Conservation (phyloP, 2,329 filamentous ascomycete species). For the Diatrype stigma region DNA sequence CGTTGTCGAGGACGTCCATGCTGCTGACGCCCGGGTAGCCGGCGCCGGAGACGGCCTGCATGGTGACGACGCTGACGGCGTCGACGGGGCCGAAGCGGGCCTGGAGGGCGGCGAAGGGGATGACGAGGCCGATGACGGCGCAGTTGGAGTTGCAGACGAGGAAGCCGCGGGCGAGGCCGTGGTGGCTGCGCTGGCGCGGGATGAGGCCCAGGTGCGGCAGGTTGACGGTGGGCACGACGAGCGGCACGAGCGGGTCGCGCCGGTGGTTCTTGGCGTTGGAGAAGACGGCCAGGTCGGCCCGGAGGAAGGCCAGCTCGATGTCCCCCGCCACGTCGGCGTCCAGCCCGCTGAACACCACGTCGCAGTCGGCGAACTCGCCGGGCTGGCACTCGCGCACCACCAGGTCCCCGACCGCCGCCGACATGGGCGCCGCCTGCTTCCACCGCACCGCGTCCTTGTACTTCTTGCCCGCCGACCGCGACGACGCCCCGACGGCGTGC, state of each 20-base stretch:
- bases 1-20: constrained; percentile 96
- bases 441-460: constrained; percentile 92
- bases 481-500: constrained; percentile 84
- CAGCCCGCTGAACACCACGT: constrained; percentile 87
- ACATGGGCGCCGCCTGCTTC: constrained; percentile 88
- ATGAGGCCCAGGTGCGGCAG: constrained; percentile 82
- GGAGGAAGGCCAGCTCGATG: constrained; percentile 87
- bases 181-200: constrained; percentile 75
- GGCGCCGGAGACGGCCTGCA: constrained; percentile 91
- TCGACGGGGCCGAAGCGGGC: constrained; percentile 81
- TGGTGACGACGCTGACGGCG: constrained; percentile 73
- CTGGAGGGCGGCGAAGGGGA: constrained; percentile 88
- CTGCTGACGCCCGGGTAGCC: constrained; percentile 85
- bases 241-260: constrained; percentile 80
- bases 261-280: constrained; percentile 98
- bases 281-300: constrained; percentile 85
- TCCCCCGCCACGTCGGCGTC: constrained; percentile 91
- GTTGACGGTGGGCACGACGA: constrained; percentile 95
- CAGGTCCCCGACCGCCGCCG: constrained; percentile 69
- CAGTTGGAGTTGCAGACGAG: constrained; percentile 98
- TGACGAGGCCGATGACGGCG: constrained; percentile 92
- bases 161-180: constrained; percentile 77
- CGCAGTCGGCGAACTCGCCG: constrained; percentile 80
- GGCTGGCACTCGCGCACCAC: constrained; percentile 82
- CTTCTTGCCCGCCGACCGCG: constrained; percentile 84